phyloP scores from a whole-genome alignment of 306 rosid species.

The Herpetospermum pedunculosum region DNA sequence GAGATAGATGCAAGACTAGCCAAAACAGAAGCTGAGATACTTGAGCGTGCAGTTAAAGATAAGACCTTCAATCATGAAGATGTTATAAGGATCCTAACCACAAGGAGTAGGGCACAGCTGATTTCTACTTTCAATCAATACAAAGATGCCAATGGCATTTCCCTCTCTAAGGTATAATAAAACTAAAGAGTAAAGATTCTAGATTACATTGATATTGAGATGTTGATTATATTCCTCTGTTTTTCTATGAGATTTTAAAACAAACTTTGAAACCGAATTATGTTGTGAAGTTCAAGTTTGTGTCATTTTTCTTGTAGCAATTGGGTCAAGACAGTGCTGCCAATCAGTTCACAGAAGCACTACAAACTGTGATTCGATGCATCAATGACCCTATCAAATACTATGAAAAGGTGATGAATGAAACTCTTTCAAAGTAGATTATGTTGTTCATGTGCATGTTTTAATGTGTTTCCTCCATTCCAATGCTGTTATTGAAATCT shows the following conservation, averaged over 20 bases:
- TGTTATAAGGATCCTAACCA: slow-evolving; percentile 48
- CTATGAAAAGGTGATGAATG: slow-evolving; percentile 54
- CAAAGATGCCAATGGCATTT: slow-evolving; percentile 47
- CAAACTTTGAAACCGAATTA: not conserved
- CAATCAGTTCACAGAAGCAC: slow-evolving; percentile 34
- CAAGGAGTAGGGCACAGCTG: slow-evolving; percentile 69
- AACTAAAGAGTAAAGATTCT: not conserved
- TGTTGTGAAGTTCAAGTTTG: not conserved
- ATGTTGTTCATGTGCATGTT: not conserved
- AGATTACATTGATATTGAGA: not conserved
- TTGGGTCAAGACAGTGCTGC: slow-evolving; percentile 31
- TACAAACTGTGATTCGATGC: slow-evolving; percentile 43
- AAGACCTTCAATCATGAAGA: slow-evolving; percentile 46
- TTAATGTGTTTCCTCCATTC: not conserved
- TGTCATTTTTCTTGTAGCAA: slow-evolving; percentile 18
- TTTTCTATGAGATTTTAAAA: not conserved
- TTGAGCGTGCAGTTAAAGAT: slow-evolving; percentile 60
- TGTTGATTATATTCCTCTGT: not conserved
- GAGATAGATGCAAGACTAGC: slow-evolving; percentile 23
- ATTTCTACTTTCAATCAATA: slow-evolving; percentile 59
- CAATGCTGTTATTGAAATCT: not conserved
- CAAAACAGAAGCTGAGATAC: slow-evolving; percentile 47
- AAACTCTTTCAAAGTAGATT: not conserved
- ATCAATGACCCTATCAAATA: slow-evolving; percentile 49
- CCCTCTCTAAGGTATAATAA: slow-evolving; percentile 50